Evolutionary conservation across 768 basidiomycete species (phyloP).

Genomic region (Boletus pseudopeckii): DNA sequence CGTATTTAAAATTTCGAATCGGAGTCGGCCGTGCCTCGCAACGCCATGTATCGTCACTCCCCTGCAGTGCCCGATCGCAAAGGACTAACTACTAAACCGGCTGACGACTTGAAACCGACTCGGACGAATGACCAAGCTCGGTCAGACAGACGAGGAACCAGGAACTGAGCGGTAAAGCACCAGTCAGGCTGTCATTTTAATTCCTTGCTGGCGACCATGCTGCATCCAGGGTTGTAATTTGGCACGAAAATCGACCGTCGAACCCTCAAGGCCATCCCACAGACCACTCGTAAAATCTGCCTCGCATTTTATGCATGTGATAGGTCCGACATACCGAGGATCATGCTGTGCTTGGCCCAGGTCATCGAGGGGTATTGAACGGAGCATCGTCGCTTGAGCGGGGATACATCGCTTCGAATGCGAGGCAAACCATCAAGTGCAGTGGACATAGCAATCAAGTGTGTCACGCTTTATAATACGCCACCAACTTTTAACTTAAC

Average conservation of each 20-base stretch:
- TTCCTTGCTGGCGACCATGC: neutral
- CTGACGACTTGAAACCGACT: conserved; percentile 6
- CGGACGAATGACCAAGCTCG: neutral
- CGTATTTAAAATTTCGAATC: neutral
- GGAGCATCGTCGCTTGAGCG: conserved; percentile 19
- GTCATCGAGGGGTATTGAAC: neutral
- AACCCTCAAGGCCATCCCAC: neutral
- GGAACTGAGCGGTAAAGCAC: neutral
- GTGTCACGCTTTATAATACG: conserved; percentile 8
- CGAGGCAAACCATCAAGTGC: conserved; percentile 12
- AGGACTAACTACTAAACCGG: conserved; percentile 15
- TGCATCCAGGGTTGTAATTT: conserved; percentile 5
- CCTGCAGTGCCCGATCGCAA: conserved; percentile 3
- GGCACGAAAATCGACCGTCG: neutral
- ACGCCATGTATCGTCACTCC: neutral
- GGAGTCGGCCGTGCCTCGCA: neutral
- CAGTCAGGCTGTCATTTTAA: neutral
- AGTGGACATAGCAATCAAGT: conserved; percentile 23
- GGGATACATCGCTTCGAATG: conserved; percentile 29
- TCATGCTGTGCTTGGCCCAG: neutral
- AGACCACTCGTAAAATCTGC: too few relatives aligned
- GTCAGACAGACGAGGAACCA: neutral
- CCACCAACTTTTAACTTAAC: conserved; percentile 16
- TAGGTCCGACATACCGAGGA: neutral
- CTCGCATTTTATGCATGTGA: too few relatives aligned